A percentile compares a stretch with the other conserved stretches of the same genome.
phyloP scores from a whole-genome alignment of 140 eudicot genomes.

The Bidens hawaiensis region DNA sequence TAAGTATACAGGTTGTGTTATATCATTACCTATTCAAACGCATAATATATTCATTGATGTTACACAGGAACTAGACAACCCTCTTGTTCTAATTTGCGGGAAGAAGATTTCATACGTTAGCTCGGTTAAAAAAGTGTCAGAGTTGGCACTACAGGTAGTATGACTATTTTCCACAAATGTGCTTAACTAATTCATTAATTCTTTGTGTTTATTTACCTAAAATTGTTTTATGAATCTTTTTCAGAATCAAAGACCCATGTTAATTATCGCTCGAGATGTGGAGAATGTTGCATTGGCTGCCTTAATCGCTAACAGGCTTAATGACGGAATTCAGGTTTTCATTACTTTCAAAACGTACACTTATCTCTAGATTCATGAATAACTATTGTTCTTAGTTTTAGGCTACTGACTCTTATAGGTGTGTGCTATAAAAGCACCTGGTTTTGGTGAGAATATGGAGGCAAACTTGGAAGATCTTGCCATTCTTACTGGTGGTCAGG shows the following conservation, averaged over 20 bases:
- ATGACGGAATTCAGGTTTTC: conserved; percentile 75
- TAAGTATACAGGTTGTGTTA: neutral
- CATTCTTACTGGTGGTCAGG: conserved; percentile 75
- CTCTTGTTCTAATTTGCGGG: conserved; percentile 70
- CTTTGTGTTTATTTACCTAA: neutral
- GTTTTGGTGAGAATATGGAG: conserved; percentile 71
- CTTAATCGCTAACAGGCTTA: conserved; percentile 68
- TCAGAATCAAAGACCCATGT: conserved; percentile 79
- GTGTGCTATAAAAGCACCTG: conserved; percentile 80
- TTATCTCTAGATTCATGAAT: conserved; percentile 8
- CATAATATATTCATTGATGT: neutral
- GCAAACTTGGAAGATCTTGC: conserved; percentile 78
- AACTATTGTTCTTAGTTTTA: conserved; percentile 29
- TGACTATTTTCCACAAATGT: neutral
- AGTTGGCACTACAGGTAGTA: conserved; percentile 86
- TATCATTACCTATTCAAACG: neutral
- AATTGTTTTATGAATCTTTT: neutral
- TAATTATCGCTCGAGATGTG: conserved; percentile 77
- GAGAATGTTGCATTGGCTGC: conserved; percentile 88
- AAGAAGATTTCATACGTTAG: conserved; percentile 71
- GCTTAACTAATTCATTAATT: neutral
- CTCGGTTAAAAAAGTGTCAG: conserved; percentile 66
- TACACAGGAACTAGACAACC: conserved; percentile 75
- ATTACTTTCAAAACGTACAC: conserved; percentile 7
- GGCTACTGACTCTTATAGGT: conserved; percentile 33